Evolutionary conservation across 2,329 filamentous ascomycete genomes (phyloP), one percentile per base, ranked within the genome.

Genomic region (Fusarium sulawesiense): DNA sequence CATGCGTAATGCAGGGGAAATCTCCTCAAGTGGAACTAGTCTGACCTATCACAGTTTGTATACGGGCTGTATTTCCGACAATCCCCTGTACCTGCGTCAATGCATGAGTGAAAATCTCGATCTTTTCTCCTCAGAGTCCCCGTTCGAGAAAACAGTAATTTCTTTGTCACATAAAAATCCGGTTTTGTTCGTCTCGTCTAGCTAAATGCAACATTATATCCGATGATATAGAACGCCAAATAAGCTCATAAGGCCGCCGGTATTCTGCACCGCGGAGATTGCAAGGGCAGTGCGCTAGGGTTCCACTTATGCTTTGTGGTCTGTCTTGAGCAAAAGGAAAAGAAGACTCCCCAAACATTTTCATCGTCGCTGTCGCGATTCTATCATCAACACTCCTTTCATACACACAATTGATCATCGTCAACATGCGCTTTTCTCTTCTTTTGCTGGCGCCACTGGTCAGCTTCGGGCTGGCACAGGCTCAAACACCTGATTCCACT

Each of bases 401-500:
- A 14, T 51, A 25, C 47, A n/a, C 23, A 8, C 18, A 47, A 20
- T 27, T 23, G 8, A 23, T 13, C 20, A 16, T 16, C n/a, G 6
- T 12, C 56, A 62, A 51, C 4, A 66, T 66, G 64, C 64, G 63
- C 27, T 16, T 50, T 21, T 62, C 62, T 14, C 18, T 66, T 48
- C 47, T 66, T 13, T 21, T 66, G n/a, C 23, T 66, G 45, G 48
- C 49, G 41, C 63, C 61, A 2, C 34, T 66, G 2, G 47, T 66
- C 7, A 41, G 40, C 10, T 42, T 67, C 14, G 50, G 63, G 10
- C 21, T 42, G 7, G 45, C 56, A n/a, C 60, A 66, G 9, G 49
- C 63, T 18, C 60, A 66, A 21, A 66, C 64, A 12, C 64, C 64
- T 1, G 64, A 66, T 34, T 66, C 63, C 11, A 66, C 64, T 44